Percentiles rank a stretch among this genome's conserved stretches.
Conservation (phyloP, 1,284 basidiomycete species). For the Apiotrichum porosum region DNA sequence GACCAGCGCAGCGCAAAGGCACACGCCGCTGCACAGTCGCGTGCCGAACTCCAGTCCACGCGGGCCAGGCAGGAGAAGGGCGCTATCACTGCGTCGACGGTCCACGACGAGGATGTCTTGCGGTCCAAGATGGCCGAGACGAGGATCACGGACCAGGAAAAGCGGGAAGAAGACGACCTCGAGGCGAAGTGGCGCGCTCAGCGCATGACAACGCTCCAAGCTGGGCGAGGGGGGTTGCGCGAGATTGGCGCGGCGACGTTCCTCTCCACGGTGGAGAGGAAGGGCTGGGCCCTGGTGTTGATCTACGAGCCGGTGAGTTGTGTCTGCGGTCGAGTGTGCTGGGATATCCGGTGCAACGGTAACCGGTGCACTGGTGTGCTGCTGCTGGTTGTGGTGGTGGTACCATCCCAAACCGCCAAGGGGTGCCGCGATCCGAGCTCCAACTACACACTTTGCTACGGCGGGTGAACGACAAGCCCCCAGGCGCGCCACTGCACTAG, state of each 20-base stretch:
- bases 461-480: too few relatives aligned
- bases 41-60: not conserved
- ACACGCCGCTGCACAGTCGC: not conserved
- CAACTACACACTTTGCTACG: too few relatives aligned
- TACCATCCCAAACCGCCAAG: too few relatives aligned
- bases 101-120: slow-evolving; percentile 28
- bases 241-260: slow-evolving; percentile 40
- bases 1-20: slow-evolving; percentile 21
- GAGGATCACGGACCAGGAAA: slow-evolving; percentile 8
- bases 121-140: slow-evolving; percentile 6
- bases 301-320: slow-evolving; percentile 46
- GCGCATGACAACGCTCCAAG: slow-evolving; percentile 12
- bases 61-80: slow-evolving; percentile 18
- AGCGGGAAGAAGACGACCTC: slow-evolving; percentile 18
- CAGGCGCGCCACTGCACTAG: too few relatives aligned
- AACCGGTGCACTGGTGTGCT: too few relatives aligned
- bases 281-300: slow-evolving; percentile 39
- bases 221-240: slow-evolving; percentile 21
- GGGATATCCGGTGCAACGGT: too few relatives aligned
- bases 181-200: slow-evolving; percentile 4
- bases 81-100: slow-evolving; percentile 28
- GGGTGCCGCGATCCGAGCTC: too few relatives aligned
- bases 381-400: too few relatives aligned
- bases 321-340: not conserved
- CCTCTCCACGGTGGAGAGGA: slow-evolving; percentile 36